Conservation (phyloP, 768 basidiomycete genomes). For the Tulasnella sp. region DNA sequence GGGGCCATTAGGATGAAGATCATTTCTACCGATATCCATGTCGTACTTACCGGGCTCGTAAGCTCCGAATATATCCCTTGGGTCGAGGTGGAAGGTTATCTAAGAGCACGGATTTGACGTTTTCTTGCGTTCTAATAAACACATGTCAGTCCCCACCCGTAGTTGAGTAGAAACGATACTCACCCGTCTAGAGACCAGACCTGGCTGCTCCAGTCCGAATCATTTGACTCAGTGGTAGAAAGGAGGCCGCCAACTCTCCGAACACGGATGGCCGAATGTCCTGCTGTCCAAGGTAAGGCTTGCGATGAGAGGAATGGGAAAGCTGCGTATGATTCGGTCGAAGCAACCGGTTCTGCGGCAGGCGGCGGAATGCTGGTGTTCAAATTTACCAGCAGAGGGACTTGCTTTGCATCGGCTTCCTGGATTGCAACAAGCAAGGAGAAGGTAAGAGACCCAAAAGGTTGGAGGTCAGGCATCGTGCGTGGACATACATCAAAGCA, state of each 20-base stretch:
- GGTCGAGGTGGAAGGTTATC: neutral
- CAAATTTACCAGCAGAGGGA: neutral
- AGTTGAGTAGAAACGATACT: neutral
- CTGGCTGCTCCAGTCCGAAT: neutral
- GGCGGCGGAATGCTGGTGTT: neutral
- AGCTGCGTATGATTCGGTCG: neutral
- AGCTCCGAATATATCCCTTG: neutral
- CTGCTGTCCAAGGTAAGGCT: conserved; percentile 9
- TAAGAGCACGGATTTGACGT: neutral
- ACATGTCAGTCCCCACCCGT: neutral
- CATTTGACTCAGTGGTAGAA: neutral
- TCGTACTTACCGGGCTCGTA: neutral
- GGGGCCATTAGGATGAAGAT: neutral
- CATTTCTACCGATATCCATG: neutral
- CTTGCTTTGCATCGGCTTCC: neutral
- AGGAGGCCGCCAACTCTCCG: conserved; percentile 1
- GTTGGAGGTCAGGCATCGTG: neutral
- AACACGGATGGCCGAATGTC: neutral
- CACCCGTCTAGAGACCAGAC: neutral
- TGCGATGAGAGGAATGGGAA: conserved; percentile 4
- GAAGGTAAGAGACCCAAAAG: neutral
- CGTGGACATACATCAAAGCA: neutral
- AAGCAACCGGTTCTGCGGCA: neutral
- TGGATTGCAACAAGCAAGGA: neutral
- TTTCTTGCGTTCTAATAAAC: neutral